Base-by-base conservation (phyloP, 2,329 filamentous ascomycete species). In the Aspergillus arachidicola region DNA sequence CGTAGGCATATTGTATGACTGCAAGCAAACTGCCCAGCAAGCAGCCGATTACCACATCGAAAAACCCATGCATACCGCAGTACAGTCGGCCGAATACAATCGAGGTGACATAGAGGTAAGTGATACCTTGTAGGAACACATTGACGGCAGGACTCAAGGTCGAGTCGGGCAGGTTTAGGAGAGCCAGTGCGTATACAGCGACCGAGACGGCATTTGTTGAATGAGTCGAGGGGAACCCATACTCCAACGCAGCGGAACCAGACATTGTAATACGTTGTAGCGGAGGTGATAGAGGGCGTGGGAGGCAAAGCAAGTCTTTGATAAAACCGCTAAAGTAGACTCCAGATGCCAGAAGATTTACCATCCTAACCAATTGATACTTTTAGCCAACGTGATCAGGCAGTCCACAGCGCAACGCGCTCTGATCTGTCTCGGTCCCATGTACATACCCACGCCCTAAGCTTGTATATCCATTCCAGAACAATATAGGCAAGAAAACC, bases 1-100 rank as follows among this genome's bases (percentile, higher is more conserved):
- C 87, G 61, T 80, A 86, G 7, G 79, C 67, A 64, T 85, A 85
- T 69, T 89, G 86, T 23, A 85, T 71, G 23, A 83, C 76, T 2
- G 85, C 85, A 41, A 91, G 83, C 6, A 85, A 78, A 12, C 89
- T 90, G 36, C 95, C 95, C 61, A 97, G 84, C 16, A 88, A 71
- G 60, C 90, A 92, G 7, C 95, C 95, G 61, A 95, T 78, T 16
- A 95, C 80, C 28, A 98, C 93, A 77, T 99, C 95, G 50, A 95
- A 84, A 79, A 98, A 97, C 12, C 95, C 95, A 79, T 99, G 95
- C 95, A 99, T 99, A 65, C 95, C 95, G 75, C 95, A 99, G 81
- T 99, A 98, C 41, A 99, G 83, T 23, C 95, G 89, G 6, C 95
- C 95, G 66, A 98, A 82, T 46, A 97, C 86, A 73, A 99, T 98